Conservation (phyloP, 23 red algal genomes). For the Gracilaria gracilis region DNA sequence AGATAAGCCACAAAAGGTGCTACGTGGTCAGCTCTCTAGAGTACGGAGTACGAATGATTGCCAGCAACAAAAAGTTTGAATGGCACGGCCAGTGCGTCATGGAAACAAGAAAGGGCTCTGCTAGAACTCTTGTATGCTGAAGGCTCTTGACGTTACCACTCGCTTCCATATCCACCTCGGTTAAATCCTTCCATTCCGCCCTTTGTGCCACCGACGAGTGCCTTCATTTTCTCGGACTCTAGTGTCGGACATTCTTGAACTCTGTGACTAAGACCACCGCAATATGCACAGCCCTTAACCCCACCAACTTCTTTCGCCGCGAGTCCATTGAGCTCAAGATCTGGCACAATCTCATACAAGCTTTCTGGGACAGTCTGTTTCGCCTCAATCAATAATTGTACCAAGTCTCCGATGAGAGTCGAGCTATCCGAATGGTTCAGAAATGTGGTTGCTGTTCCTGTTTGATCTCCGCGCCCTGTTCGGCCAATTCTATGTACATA, state of each 20-base stretch:
- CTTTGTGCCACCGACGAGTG: conserved; percentile 62
- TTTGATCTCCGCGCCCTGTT: conserved; percentile 83
- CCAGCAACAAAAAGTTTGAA: too few species aligned
- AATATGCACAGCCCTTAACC: conserved; percentile 90
- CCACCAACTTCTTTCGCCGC: conserved; percentile 79
- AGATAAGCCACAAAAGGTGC: too few species aligned
- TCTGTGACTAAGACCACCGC: conserved; percentile 91
- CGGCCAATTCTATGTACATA: conserved; percentile 98
- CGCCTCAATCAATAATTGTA: conserved; percentile 84
- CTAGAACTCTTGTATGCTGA: too few species aligned
- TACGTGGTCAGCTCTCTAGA: too few species aligned
- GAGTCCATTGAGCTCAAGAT: conserved; percentile 42
- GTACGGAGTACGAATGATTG: too few species aligned
- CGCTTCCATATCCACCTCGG: conserved; percentile 71
- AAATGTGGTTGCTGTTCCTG: conserved; percentile 86
- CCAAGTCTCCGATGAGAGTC: conserved; percentile 77
- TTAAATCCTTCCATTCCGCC: conserved; percentile 59
- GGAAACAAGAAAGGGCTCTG: too few species aligned
- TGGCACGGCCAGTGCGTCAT: too few species aligned
- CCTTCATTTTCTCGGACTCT: conserved; percentile 83
- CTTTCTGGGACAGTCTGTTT: conserved; percentile 81
- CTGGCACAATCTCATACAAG: conserved; percentile 64
- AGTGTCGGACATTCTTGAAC: conserved; percentile 80
- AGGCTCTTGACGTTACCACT: conserved; percentile 77
- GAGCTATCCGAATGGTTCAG: conserved; percentile 65